These are phyloP conservation scores for Aspergillus tamarii DNA, from an alignment of 2,329 filamentous ascomycete genomes.

Conservation along the genomic window DNA sequence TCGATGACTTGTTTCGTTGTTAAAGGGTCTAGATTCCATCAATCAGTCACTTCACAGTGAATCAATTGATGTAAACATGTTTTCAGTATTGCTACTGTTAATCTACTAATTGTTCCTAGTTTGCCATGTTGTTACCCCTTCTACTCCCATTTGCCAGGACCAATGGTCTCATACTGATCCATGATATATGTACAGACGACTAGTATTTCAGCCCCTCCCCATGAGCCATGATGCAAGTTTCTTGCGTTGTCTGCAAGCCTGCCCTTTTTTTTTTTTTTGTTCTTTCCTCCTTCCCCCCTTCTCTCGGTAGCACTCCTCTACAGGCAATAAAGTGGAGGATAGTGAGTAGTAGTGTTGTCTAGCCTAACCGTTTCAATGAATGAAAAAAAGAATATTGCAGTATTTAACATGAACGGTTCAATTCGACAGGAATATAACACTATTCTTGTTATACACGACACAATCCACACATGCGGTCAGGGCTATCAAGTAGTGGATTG, in stretches of 20 bases:
- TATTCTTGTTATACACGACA: not conserved
- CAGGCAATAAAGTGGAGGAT: not conserved
- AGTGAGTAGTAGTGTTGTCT: not conserved
- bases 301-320: not conserved
- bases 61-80: not conserved
- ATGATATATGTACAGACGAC: not conserved
- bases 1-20: not conserved
- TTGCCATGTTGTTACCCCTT: not conserved
- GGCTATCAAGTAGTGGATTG: slow-evolving; percentile 10
- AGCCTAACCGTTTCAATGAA: not conserved
- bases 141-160: not conserved
- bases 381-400: not conserved
- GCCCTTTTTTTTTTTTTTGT: not conserved
- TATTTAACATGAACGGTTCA: not conserved
- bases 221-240: not conserved
- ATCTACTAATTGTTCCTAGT: not conserved
- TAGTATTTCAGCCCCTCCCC: not conserved
- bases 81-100: not conserved
- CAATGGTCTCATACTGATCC: not conserved
- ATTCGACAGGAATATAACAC: not conserved
- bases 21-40: slow-evolving; percentile 3
- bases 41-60: not conserved
- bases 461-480: not conserved
- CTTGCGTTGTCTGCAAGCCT: not conserved
- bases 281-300: not conserved